phyloP scores from a whole-genome alignment of 495 filamentous ascomycete species.

The Hypoxylon subgilvum region DNA sequence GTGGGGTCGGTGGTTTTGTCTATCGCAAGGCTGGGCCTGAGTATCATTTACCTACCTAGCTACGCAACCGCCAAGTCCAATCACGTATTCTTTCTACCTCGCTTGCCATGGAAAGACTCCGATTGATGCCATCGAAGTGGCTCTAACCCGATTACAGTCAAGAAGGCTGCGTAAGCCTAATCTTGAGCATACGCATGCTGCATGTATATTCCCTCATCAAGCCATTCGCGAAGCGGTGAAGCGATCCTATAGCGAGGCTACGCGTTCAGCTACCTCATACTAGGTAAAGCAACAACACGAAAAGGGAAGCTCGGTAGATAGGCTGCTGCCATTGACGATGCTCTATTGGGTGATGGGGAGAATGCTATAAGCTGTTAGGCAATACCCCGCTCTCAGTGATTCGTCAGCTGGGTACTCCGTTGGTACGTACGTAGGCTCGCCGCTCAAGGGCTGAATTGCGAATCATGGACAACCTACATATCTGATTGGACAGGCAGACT shows the following conservation, averaged over 20 bases:
- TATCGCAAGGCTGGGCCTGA: slow-evolving; percentile 14
- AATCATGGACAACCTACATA: slow-evolving; percentile 9
- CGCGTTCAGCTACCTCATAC: slow-evolving; percentile 6
- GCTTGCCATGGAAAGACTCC: slow-evolving; percentile 10
- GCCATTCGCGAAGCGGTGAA: slow-evolving; percentile 20
- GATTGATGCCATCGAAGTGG: slow-evolving; percentile 1
- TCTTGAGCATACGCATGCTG: slow-evolving; percentile 9
- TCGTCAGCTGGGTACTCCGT: slow-evolving; percentile 19
- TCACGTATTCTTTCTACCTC: too few relatives aligned
- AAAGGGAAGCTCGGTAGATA: slow-evolving; percentile 31
- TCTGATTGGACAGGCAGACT: slow-evolving; percentile 24
- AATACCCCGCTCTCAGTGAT: slow-evolving; percentile 18
- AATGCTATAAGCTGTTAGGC: slow-evolving; percentile 4
- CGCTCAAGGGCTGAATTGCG: slow-evolving; percentile 17
- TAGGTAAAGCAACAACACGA: slow-evolving; percentile 11
- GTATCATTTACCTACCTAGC: slow-evolving; percentile 6
- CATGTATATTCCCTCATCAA: slow-evolving; percentile 11
- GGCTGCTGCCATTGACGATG: not conserved
- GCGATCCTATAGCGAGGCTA: slow-evolving; percentile 1
- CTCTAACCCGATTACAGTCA: slow-evolving; percentile 5
- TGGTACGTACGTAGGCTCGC: slow-evolving; percentile 2
- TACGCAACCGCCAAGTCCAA: slow-evolving; percentile 4
- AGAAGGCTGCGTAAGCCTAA: slow-evolving; percentile 37
- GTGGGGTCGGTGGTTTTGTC: slow-evolving; percentile 17
- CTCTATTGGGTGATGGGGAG: slow-evolving; percentile 14